A percentile compares a stretch with the other conserved stretches of the same genome.
Evolutionary conservation across 495 filamentous ascomycete genomes (phyloP).

Genomic region (Penicillium pancosmium): DNA sequence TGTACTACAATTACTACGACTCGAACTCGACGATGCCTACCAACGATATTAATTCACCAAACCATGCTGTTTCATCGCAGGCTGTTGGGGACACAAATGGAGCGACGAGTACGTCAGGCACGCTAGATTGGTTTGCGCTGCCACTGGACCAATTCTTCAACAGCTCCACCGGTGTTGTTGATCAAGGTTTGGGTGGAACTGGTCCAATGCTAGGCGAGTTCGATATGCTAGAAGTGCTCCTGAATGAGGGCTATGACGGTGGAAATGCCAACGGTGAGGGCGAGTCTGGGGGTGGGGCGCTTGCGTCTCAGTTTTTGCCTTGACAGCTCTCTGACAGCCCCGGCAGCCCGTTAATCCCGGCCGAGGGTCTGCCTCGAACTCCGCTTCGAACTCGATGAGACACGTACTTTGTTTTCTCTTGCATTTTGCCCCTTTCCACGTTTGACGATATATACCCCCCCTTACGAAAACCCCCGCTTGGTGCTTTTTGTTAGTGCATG

Average conservation of each 20-base stretch:
- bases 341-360: background rate
- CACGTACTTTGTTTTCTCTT: slow-evolving; percentile 11
- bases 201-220: slow-evolving; percentile 53
- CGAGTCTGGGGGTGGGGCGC: slow-evolving; percentile 21
- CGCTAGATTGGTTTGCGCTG: slow-evolving; percentile 49
- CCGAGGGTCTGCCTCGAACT: background rate
- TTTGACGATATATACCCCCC: slow-evolving; percentile 26
- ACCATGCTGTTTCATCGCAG: slow-evolving; percentile 35
- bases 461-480: slow-evolving; percentile 20
- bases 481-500: slow-evolving; percentile 10
- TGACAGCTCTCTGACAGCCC: slow-evolving; percentile 7
- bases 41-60: slow-evolving; percentile 34
- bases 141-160: slow-evolving; percentile 56
- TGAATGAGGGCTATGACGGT: slow-evolving; percentile 50
- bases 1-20: slow-evolving; percentile 53
- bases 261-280: slow-evolving; percentile 33
- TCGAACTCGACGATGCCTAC: slow-evolving; percentile 37
- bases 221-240: slow-evolving; percentile 51
- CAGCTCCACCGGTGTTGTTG: slow-evolving; percentile 49
- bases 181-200: slow-evolving; percentile 51
- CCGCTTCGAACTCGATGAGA: slow-evolving; percentile 8
- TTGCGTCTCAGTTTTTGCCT: slow-evolving; percentile 26
- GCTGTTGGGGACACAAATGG: slow-evolving; percentile 33
- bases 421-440: background rate
- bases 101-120: slow-evolving; percentile 31